Percentiles rank a stretch among this genome's conserved stretches.
Conservation (phyloP, 805 yeast species). For the Candida caryicola region DNA sequence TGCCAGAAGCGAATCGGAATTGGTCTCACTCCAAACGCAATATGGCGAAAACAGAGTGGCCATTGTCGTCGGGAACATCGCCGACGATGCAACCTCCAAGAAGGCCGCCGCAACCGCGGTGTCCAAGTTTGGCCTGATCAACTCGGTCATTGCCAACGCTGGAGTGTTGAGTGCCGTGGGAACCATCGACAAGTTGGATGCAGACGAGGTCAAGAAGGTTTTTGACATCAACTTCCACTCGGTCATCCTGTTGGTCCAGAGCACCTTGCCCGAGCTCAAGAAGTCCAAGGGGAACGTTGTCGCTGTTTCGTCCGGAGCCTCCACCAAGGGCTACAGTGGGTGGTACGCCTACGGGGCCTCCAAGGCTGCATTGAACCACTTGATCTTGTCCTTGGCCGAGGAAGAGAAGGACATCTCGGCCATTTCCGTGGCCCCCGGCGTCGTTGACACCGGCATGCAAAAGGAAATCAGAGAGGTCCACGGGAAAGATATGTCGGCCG, state of each 20-base stretch:
- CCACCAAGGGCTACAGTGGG: constrained; percentile 56
- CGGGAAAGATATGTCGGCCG: constrained; percentile 58
- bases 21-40: constrained; percentile 41
- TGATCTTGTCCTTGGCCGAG: constrained; percentile 60
- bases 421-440: constrained; percentile 89
- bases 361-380: constrained; percentile 86
- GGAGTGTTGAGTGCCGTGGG: constrained; percentile 81
- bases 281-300: constrained; percentile 59
- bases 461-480: constrained; percentile 64
- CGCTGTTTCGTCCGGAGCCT: constrained; percentile 90
- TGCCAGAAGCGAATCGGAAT: constrained; percentile 58
- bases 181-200: constrained; percentile 45
- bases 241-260: constrained; percentile 55
- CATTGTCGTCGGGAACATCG: constrained; percentile 59
- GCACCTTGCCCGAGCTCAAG: constrained; percentile 57
- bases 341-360: constrained; percentile 94
- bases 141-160: constrained; percentile 73
- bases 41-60: constrained; percentile 50
- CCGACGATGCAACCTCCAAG: constrained; percentile 36
- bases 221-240: constrained; percentile 81
- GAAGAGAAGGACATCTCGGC: constrained; percentile 63
- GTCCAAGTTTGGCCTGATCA: constrained; percentile 52
- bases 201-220: constrained; percentile 56
- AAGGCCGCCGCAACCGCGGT: constrained; percentile 46
- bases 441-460: constrained; percentile 92